Base-by-base conservation (phyloP, 306 rosid species). In the Amphicarpaea edgeworthii region DNA sequence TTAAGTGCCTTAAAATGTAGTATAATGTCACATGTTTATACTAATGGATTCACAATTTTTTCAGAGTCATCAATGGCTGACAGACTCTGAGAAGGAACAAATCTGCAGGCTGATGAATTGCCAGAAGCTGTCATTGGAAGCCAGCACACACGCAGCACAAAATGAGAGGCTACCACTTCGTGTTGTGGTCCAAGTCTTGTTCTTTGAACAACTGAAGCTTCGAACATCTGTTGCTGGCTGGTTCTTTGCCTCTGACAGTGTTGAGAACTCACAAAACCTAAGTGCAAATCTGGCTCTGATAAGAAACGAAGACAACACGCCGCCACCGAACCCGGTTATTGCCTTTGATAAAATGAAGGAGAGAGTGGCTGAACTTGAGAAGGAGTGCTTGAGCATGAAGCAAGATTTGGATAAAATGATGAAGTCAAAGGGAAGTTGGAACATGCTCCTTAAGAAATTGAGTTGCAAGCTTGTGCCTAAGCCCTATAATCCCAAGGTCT, bases 81-180 rank as follows among this genome's bases (percentile, higher is more conserved):
- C 92, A 58, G 96, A 91, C 53, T 84, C 90, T 0, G 97, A 93
- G 86, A 93, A 84, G 90, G 98, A 91, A 76, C 97, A 93, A 77
- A 77, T 93, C 37, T 91, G 96, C 83, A 77, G 90, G 88, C 85
- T 91, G 20, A 84, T 93, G 90, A 93, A 93, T 69, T 93, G 96
- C 91, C 98, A 91, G 85, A 93, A 93, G 83, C 91, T 93, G 14
- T 93, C 97, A 46, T 41, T 93, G 79, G 98, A 93, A 86, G 96
- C 93, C 59, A 93, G 96, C 92, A 91, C 92, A 3, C 98, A 93
- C 21, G 97, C 97, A n/a, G 92, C 97, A 7, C 96, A 93, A 79
- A 93, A 93, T 15, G 98, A 93, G 86, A 85, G 97, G 88, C 71
- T 93, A 11, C 98, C 98, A 0, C 97, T 93, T 37, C 96, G 98